Percentiles rank a stretch among this genome's conserved stretches.
phyloP scores from a whole-genome alignment of 768 basidiomycete genomes.

The Pleurotus giganteus region DNA sequence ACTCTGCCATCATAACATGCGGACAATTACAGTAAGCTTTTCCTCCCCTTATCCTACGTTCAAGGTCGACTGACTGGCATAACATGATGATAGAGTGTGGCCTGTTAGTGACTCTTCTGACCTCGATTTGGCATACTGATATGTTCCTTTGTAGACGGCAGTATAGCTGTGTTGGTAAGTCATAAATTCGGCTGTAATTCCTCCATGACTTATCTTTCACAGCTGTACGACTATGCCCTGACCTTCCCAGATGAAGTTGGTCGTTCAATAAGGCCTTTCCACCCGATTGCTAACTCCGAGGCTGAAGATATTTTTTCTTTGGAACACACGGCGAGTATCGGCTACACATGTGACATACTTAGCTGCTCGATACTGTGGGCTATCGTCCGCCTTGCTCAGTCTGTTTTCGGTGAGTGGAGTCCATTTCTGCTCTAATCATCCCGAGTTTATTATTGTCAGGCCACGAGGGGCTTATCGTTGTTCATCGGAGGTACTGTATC shows the following conservation, averaged over 20 bases:
- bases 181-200: too few relatives aligned
- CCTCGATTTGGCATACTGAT: neutral
- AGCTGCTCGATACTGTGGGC: neutral
- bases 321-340: neutral
- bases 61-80: too few relatives aligned
- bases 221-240: constrained; percentile 4
- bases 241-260: neutral
- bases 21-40: too few relatives aligned
- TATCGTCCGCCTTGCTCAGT: neutral
- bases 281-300: neutral
- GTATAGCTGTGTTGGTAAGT: neutral
- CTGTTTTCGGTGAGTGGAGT: neutral
- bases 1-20: too few relatives aligned
- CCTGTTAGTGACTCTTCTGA: too few relatives aligned
- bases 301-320: neutral
- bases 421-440: neutral
- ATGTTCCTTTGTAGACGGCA: neutral
- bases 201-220: neutral
- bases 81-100: too few relatives aligned
- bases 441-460: neutral
- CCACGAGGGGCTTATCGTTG: neutral
- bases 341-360: neutral
- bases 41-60: too few relatives aligned
- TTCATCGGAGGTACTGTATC: neutral
- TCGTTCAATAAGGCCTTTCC: too few relatives aligned